These are phyloP conservation scores for Cytospora paraplurivora DNA, from an alignment of 2,329 filamentous ascomycete genomes.

Conservation along the genomic window DNA sequence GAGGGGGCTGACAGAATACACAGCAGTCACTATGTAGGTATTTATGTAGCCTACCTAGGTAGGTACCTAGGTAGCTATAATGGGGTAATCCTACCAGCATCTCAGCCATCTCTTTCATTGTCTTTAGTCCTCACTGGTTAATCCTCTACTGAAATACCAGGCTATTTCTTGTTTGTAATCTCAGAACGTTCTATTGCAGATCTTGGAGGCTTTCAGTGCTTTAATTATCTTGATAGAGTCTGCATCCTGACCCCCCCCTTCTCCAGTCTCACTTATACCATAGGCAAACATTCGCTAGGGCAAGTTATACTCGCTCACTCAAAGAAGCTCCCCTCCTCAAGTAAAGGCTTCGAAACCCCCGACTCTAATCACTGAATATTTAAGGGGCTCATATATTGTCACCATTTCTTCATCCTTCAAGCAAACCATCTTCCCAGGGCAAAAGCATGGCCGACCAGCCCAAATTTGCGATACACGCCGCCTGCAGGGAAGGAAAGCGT, in stretches of 20 bases:
- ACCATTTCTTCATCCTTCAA: background rate
- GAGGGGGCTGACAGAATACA: conserved; percentile 9
- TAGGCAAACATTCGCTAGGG: background rate
- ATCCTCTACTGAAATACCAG: background rate
- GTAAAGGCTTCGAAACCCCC: no score
- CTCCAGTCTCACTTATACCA: background rate
- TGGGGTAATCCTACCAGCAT: background rate
- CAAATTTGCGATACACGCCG: conserved; percentile 84
- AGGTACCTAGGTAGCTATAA: background rate
- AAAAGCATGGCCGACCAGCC: conserved; percentile 43
- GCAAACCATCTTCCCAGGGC: background rate
- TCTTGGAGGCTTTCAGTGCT: background rate
- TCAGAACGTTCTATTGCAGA: background rate
- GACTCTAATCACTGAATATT: no score
- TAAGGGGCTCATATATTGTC: background rate
- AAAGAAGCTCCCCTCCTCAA: background rate
- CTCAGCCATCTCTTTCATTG: background rate
- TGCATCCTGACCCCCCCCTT: background rate
- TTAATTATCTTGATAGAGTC: background rate
- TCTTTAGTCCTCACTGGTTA: background rate
- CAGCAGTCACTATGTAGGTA: background rate
- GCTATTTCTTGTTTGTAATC: background rate
- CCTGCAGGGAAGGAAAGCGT: conserved; percentile 84
- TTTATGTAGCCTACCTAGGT: no score
- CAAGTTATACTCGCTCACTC: background rate